Base-by-base conservation (phyloP, 2,329 filamentous ascomycete genomes). In the Neonectria faginata region DNA sequence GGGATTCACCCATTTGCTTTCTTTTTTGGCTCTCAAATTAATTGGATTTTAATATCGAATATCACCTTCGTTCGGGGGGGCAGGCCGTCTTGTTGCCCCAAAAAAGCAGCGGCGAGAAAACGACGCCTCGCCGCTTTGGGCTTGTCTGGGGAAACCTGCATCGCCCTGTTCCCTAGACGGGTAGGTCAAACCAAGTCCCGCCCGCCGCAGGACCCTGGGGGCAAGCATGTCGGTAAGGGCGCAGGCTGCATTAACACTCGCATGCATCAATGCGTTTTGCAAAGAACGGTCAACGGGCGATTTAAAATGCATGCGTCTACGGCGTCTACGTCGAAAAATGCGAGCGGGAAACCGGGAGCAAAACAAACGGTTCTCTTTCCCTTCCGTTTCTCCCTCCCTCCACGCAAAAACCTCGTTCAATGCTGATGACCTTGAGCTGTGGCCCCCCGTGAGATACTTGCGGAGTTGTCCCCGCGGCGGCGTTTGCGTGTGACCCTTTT, bases 81-180 rank as follows among this genome's bases (percentile, higher is more conserved):
- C 22, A 54, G 3, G 55, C 48, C 41, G 39, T 53, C 6, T 39
- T 42, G 31, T 53, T 41, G 12, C 27, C 54, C 31, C 42, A 36
- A 51, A 41, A 41, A 42, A 39, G 36, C 33, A 60, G 22, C 57
- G 10, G 25, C 29, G 27, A 73, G 70, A 69, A 64, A 70, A 67
- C 65, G 67, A 69, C 70, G 70, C 70, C 66, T 70, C 65, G 68
- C 70, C 69, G 63, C 60, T 71, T 70, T 57, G 62, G 64, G 63
- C 48, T 65, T 71, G 65, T 57, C 68, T 33, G 70, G 70, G 70
- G 69, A 64, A 73, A 50, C 39, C 51, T 42, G 39, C 60, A 33
- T 27, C 29, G 29, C 29, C 12, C 20, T 52, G 39, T 57, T 47
- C 29, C 53, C 59, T 29, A 44, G 25, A 33, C 27, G 33, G 59